phyloP scores from a whole-genome alignment of 305 asterid species.

The Salvia sclarea region DNA sequence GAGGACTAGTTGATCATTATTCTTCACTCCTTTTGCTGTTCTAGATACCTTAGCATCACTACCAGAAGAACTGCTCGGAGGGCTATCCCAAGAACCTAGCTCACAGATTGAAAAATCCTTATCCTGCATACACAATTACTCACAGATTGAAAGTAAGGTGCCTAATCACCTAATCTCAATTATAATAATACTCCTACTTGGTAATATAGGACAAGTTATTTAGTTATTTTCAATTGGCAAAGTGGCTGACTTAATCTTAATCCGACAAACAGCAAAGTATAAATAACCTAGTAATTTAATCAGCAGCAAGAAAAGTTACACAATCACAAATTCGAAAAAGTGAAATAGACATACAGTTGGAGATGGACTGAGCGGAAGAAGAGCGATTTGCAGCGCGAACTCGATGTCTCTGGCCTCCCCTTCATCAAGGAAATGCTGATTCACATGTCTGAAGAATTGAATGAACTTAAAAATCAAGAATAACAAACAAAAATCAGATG shows the following conservation, averaged over 20 bases:
- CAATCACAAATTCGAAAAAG: neutral
- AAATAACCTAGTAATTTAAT: slow-evolving; percentile 6
- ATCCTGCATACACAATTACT: slow-evolving; percentile 38
- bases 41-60: slow-evolving; percentile 25
- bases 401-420: slow-evolving; percentile 52
- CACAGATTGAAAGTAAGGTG: neutral
- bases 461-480: slow-evolving; percentile 28
- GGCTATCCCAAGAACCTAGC: slow-evolving; percentile 26
- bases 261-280: neutral
- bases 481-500: slow-evolving; percentile 4
- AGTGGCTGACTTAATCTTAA: neutral
- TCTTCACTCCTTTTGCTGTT: slow-evolving; percentile 29
- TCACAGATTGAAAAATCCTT: slow-evolving; percentile 30
- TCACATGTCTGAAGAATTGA: slow-evolving; percentile 55
- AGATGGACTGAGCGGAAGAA: slow-evolving; percentile 45
- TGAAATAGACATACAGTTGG: slow-evolving; percentile 21
- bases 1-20: slow-evolving; percentile 41
- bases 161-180: slow-evolving; percentile 23
- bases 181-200: neutral
- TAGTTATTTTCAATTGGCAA: neutral
- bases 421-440: slow-evolving; percentile 67
- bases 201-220: neutral
- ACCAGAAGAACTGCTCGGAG: slow-evolving; percentile 40
- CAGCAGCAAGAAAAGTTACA: neutral
- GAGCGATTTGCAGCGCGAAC: slow-evolving; percentile 50